Percentiles rank a stretch among this genome's conserved stretches.
These are phyloP conservation scores for Lecanosticta acicola DNA, from an alignment of 2,329 filamentous ascomycete species.

Conservation along the genomic window DNA sequence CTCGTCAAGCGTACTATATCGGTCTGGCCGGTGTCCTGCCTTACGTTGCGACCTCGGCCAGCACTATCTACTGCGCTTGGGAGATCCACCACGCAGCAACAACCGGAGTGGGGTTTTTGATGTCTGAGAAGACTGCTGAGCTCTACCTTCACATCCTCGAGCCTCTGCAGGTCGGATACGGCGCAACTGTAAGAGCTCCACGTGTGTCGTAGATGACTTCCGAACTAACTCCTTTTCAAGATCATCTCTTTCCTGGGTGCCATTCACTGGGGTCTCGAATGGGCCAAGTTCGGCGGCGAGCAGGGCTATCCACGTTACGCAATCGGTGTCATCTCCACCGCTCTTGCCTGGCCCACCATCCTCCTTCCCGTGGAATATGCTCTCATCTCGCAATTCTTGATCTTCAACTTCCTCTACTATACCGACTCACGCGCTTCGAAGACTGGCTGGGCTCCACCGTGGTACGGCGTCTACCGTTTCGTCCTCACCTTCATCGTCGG, in stretches of 20 bases:
- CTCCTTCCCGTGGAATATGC: conserved; percentile 79
- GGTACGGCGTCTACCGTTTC: conserved; percentile 89
- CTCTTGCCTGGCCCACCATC: conserved; percentile 84
- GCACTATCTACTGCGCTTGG: conserved; percentile 77
- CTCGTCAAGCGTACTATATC: conserved; percentile 45
- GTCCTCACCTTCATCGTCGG: conserved; percentile 88
- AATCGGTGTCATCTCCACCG: conserved; percentile 73
- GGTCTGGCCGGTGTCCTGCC: conserved; percentile 48
- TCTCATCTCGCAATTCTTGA: conserved; percentile 76
- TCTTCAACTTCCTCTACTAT: conserved; percentile 82
- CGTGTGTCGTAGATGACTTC: background rate
- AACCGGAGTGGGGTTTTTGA: conserved; percentile 57
- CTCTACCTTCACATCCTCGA: conserved; percentile 69
- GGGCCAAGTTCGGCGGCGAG: conserved; percentile 60
- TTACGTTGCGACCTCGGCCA: conserved; percentile 76
- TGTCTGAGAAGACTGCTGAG: conserved; percentile 66
- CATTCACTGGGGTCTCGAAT: conserved; percentile 90
- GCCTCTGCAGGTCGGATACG: conserved; percentile 84
- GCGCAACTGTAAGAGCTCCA: conserved; percentile 62
- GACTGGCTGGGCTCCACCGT: conserved; percentile 71
- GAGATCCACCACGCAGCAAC: conserved; percentile 66
- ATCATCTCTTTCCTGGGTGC: conserved; percentile 93
- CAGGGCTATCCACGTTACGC: conserved; percentile 75
- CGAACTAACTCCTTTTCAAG: conserved; percentile 35
- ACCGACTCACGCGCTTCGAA: conserved; percentile 68